Percentiles rank a stretch among this genome's conserved stretches.
Conservation (phyloP, 257 asterid genomes). For the Anisodus acutangulus region DNA sequence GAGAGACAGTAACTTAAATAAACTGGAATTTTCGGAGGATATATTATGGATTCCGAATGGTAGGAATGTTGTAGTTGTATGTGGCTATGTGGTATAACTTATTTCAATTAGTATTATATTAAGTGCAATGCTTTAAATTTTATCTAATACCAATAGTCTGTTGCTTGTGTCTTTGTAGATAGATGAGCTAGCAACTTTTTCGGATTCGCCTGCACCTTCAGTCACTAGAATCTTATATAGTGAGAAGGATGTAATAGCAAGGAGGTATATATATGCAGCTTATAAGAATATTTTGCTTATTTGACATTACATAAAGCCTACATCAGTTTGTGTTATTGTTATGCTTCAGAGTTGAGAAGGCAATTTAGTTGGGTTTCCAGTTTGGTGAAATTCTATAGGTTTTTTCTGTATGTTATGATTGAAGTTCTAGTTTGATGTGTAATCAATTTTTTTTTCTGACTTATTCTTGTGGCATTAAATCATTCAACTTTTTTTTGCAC, state of each 20-base stretch:
- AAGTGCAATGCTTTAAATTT: background rate
- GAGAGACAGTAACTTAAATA: background rate
- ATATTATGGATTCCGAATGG: background rate
- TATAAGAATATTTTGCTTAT: background rate
- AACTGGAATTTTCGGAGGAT: background rate
- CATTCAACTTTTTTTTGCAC: background rate
- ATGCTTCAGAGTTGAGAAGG: constrained; percentile 19
- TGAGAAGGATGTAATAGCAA: constrained; percentile 80
- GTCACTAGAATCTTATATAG: constrained; percentile 91
- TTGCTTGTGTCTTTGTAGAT: constrained; percentile 51
- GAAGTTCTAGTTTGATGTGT: background rate
- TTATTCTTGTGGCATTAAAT: background rate
- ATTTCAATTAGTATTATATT: background rate
- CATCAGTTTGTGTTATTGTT: background rate
- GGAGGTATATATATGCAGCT: constrained; percentile 57
- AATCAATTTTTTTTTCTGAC: background rate
- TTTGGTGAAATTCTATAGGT: background rate
- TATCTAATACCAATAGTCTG: background rate
- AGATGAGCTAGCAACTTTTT: constrained; percentile 79
- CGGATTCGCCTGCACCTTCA: constrained; percentile 86
- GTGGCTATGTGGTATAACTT: background rate
- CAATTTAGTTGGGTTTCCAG: background rate
- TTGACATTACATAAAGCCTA: background rate
- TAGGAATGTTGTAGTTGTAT: background rate
- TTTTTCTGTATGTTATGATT: background rate